Percentiles rank a stretch among this genome's conserved stretches.
Conservation (phyloP, 2,329 filamentous ascomycete genomes). For the Cucurbitaria berberidis region DNA sequence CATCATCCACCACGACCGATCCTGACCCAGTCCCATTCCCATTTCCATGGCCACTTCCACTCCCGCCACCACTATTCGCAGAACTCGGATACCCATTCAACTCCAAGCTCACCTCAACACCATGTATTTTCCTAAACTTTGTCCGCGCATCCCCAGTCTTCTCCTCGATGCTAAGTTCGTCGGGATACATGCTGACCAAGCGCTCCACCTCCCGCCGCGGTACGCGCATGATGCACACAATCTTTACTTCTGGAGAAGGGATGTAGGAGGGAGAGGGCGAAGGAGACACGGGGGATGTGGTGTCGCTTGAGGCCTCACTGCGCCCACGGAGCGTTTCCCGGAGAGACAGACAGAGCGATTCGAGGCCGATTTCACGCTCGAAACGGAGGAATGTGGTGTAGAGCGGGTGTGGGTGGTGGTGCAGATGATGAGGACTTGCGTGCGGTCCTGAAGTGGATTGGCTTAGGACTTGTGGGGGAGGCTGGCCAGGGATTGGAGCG, state of each 20-base stretch:
- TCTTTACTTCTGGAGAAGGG: constrained; percentile 34
- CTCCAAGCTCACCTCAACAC: constrained; percentile 43
- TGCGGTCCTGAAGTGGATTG: background rate
- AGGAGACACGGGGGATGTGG: background rate
- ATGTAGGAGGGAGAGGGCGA: background rate
- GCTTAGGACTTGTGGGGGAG: background rate
- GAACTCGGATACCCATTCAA: constrained; percentile 29
- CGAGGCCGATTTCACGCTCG: constrained; percentile 46
- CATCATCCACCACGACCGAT: too few species aligned
- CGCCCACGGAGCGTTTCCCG: constrained; percentile 32
- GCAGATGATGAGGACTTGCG: background rate
- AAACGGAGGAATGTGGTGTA: constrained; percentile 43
- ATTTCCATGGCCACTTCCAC: too few species aligned
- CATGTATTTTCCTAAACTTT: constrained; percentile 37
- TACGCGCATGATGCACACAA: constrained; percentile 46
- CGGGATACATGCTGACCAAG: constrained; percentile 60
- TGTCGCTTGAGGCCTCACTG: constrained; percentile 1
- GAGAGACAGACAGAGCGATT: constrained; percentile 43
- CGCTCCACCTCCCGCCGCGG: constrained; percentile 54
- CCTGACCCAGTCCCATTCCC: too few species aligned
- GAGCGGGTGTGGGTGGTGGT: constrained; percentile 15
- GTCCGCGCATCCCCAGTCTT: constrained; percentile 41
- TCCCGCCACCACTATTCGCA: too few species aligned
- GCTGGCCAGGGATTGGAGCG: background rate
- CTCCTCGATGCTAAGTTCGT: constrained; percentile 53